phyloP scores from a whole-genome alignment of 1,284 basidiomycete species.

The Heliocybe sulcata region DNA sequence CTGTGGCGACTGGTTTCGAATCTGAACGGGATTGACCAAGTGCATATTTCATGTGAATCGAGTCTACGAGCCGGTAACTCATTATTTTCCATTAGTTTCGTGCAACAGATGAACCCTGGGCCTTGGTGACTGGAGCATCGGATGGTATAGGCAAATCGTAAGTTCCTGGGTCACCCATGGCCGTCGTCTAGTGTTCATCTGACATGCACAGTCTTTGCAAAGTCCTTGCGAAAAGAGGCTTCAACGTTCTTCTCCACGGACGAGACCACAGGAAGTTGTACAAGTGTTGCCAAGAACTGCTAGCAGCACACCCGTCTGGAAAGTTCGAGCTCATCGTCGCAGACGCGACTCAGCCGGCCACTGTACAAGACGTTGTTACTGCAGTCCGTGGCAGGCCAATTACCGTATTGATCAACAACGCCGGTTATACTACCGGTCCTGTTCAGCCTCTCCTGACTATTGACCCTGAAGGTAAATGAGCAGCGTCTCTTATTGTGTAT shows the following conservation, averaged over 20 bases:
- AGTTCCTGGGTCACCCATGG: neutral
- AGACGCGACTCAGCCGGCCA: neutral
- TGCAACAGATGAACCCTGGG: neutral
- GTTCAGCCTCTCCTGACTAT: neutral
- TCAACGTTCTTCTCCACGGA: neutral
- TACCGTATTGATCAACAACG: neutral
- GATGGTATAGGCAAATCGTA: constrained; percentile 3
- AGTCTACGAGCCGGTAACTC: neutral
- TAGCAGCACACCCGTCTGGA: neutral
- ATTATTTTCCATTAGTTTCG: neutral
- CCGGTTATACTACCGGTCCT: neutral
- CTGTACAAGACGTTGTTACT: neutral
- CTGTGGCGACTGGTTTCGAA: neutral
- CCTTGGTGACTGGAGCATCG: neutral
- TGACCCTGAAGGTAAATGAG: neutral
- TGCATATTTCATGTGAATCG: neutral
- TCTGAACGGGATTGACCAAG: neutral
- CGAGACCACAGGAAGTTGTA: neutral
- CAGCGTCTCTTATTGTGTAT: neutral
- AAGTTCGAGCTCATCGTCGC: neutral
- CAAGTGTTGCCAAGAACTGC: neutral
- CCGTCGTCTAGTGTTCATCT: neutral
- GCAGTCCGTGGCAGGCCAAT: neutral
- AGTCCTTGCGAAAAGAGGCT: neutral
- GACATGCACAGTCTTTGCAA: neutral